phyloP scores from a whole-genome alignment of 2,329 filamentous ascomycete genomes.

The Alternaria novae-zelandiae region DNA sequence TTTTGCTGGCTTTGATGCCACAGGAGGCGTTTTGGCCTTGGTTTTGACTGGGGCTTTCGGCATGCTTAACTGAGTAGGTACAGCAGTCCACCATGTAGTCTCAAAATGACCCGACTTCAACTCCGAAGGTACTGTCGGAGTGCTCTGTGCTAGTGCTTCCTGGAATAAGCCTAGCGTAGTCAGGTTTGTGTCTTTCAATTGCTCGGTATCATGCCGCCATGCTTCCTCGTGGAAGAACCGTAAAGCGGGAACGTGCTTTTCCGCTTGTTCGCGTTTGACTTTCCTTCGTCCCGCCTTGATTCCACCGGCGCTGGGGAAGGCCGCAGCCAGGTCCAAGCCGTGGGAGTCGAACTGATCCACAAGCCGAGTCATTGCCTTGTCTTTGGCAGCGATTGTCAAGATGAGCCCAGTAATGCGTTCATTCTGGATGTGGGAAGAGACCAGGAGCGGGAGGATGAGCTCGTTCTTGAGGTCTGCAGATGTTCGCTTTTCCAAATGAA shows the following conservation, averaged over 20 bases:
- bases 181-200: constrained; percentile 29
- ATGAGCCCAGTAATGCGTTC: constrained; percentile 58
- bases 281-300: constrained; percentile 53
- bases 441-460: constrained; percentile 61
- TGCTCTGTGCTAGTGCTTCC: constrained; percentile 39
- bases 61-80: constrained; percentile 18
- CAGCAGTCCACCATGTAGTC: constrained; percentile 28
- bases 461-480: constrained; percentile 54
- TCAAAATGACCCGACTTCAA: constrained; percentile 24
- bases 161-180: constrained; percentile 43
- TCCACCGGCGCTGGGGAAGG: constrained; percentile 63
- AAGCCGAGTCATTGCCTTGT: constrained; percentile 64
- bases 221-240: constrained; percentile 58
- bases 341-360: constrained; percentile 65
- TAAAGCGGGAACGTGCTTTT: constrained; percentile 61
- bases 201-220: constrained; percentile 50
- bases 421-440: constrained; percentile 55
- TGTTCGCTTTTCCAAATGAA: constrained; percentile 59
- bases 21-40: constrained; percentile 11
- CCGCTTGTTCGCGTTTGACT: constrained; percentile 59
- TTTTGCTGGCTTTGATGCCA: constrained; percentile 4
- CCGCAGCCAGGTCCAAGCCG: constrained; percentile 61
- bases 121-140: constrained; percentile 31
- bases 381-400: constrained; percentile 61
- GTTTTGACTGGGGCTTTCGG: constrained; percentile 16